Conservation (phyloP, 2,329 filamentous ascomycete species). For the Fusarium burgessii region DNA sequence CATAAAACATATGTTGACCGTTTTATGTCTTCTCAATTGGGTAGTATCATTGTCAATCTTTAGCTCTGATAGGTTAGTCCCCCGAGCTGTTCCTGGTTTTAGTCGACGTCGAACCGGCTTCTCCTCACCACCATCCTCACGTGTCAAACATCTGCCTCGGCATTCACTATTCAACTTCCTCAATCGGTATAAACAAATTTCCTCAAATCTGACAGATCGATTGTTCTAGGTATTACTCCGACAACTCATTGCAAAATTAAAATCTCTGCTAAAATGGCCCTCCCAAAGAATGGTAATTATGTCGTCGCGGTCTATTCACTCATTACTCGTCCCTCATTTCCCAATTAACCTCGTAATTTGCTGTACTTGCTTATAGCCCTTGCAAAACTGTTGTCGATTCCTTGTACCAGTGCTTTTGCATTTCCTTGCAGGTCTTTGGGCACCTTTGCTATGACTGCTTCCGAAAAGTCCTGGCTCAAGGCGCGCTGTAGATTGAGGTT, state of each 20-base stretch:
- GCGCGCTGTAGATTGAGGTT: constrained; percentile 56
- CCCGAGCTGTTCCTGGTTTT: not conserved
- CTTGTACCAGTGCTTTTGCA: constrained; percentile 52
- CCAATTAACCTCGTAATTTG: constrained; percentile 17
- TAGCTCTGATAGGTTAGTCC: constrained; percentile 11
- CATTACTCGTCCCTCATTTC: constrained; percentile 19
- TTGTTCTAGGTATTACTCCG: constrained; percentile 20
- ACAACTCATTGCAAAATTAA: constrained; percentile 31
- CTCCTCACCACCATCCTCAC: constrained; percentile 24
- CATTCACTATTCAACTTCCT: constrained; percentile 21
- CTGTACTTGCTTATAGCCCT: constrained; percentile 52
- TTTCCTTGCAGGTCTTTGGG: constrained; percentile 49
- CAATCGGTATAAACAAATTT: constrained; percentile 23
- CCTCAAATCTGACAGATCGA: constrained; percentile 18
- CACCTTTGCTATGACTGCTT: constrained; percentile 55
- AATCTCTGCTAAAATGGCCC: constrained; percentile 27
- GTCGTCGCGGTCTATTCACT: constrained; percentile 20
- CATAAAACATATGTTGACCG: not conserved
- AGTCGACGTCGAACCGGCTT: constrained; percentile 17
- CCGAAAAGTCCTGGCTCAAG: constrained; percentile 55
- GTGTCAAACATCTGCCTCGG: constrained; percentile 22
- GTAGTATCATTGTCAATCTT: not conserved
- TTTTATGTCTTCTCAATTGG: not conserved
- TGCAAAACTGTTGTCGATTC: constrained; percentile 55
- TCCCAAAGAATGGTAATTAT: constrained; percentile 28